Percentiles rank a stretch among this genome's conserved stretches.
phyloP scores from a whole-genome alignment of 768 basidiomycete genomes.

The Leucosporidium yakuticum region DNA sequence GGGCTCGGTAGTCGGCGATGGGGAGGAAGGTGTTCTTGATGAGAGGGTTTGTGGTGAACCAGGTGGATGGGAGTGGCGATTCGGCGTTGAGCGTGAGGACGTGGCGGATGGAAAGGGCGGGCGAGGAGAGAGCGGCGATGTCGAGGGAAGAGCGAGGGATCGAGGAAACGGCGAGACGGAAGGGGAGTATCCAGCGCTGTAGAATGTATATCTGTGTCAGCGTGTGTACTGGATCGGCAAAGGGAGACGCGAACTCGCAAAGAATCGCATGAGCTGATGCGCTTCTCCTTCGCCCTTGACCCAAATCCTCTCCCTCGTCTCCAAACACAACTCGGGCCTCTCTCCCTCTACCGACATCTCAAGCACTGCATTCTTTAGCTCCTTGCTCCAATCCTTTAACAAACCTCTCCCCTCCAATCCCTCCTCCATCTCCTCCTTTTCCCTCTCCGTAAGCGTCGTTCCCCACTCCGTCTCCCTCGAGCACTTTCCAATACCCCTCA shows the following conservation, averaged over 20 bases:
- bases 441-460: slow-evolving; percentile 38
- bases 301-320: slow-evolving; percentile 47
- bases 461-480: slow-evolving; percentile 35
- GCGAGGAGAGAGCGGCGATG: slow-evolving; percentile 50
- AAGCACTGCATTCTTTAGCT: slow-evolving; percentile 36
- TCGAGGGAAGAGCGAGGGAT: slow-evolving; percentile 54
- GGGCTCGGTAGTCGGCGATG: slow-evolving; percentile 53
- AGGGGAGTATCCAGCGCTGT: slow-evolving; percentile 56
- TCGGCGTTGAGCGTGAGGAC: slow-evolving; percentile 59
- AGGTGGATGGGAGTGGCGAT: slow-evolving; percentile 49
- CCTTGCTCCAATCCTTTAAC: slow-evolving; percentile 4
- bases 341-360: slow-evolving; percentile 43
- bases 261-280: slow-evolving; percentile 52
- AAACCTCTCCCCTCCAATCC: slow-evolving; percentile 40
- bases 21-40: slow-evolving; percentile 57
- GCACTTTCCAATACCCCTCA: slow-evolving; percentile 50
- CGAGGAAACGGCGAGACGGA: slow-evolving; percentile 58
- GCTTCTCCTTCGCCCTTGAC: slow-evolving; percentile 40
- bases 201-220: neutral
- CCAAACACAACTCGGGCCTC: slow-evolving; percentile 46
- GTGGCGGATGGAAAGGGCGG: slow-evolving; percentile 53
- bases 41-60: slow-evolving; percentile 46
- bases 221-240: too few species aligned
- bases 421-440: slow-evolving; percentile 47
- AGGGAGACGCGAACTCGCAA: slow-evolving; percentile 35